These are phyloP conservation scores for Aspergillus bridgeri DNA, from an alignment of 495 filamentous ascomycete genomes.

Conservation along the genomic window DNA sequence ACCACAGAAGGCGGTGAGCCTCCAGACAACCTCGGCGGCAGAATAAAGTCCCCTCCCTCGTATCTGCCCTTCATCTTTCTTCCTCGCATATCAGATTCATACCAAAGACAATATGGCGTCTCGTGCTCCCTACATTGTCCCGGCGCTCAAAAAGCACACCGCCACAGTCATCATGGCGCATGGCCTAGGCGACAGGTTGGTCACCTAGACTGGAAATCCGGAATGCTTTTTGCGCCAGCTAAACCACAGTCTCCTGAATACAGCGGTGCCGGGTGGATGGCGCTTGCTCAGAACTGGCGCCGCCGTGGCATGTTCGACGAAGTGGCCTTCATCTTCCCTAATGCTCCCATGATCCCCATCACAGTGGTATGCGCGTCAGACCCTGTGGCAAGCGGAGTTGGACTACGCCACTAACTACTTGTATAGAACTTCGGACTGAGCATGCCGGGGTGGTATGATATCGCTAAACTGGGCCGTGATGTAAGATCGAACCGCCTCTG, in stretches of 20 bases:
- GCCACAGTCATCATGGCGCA: constrained; percentile 94
- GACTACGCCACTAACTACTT: neutral
- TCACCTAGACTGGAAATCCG: constrained; percentile 2
- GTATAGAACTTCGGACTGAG: constrained; percentile 70
- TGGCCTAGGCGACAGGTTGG: constrained; percentile 77
- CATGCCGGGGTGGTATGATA: constrained; percentile 94
- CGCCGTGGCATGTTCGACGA: constrained; percentile 79
- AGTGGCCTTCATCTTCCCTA: constrained; percentile 88
- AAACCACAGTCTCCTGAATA: neutral
- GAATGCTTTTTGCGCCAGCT: neutral
- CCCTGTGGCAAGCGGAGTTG: neutral
- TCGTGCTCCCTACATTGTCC: constrained; percentile 66
- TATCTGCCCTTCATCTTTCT: constrained; percentile 4
- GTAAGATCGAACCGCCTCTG: constrained; percentile 22
- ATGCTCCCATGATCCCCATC: constrained; percentile 87
- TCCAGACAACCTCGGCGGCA: constrained; percentile 24
- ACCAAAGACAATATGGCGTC: constrained; percentile 42
- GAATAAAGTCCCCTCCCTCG: constrained; percentile 16
- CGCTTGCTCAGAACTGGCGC: constrained; percentile 85
- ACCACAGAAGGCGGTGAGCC: constrained; percentile 25
- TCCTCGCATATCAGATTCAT: neutral
- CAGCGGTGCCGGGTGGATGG: constrained; percentile 36
- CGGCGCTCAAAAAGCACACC: constrained; percentile 85
- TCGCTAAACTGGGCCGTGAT: constrained; percentile 56
- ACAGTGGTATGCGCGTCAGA: constrained; percentile 61